These are phyloP conservation scores for Beta vulgaris DNA, from an alignment of 148 eudicot genomes.

Conservation along the genomic window DNA sequence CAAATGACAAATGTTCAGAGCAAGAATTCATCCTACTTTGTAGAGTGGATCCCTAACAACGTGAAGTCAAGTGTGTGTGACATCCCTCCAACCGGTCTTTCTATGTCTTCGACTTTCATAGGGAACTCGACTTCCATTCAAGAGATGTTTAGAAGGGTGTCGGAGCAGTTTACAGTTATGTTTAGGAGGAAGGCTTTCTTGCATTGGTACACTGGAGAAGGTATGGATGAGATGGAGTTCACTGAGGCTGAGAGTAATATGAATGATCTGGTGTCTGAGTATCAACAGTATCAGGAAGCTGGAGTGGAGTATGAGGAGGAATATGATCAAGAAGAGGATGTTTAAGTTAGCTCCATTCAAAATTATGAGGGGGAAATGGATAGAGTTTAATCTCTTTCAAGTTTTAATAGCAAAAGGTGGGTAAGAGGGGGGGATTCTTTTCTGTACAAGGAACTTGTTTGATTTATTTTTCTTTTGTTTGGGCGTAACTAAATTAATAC, in stretches of 20 bases:
- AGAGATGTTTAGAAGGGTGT: conserved; percentile 57
- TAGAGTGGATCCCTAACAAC: conserved; percentile 73
- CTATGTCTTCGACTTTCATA: conserved; percentile 59
- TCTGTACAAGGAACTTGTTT: conserved; percentile 3
- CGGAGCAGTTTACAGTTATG: conserved; percentile 61
- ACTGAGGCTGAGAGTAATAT: conserved; percentile 59
- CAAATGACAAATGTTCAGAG: conserved; percentile 66
- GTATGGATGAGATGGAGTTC: conserved; percentile 58
- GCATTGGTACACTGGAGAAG: conserved; percentile 63
- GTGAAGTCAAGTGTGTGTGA: conserved; percentile 70
- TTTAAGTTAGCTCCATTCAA: conserved; percentile 10
- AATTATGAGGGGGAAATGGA: background rate
- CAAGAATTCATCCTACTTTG: conserved; percentile 70
- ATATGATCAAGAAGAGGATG: background rate
- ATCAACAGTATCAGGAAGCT: conserved; percentile 59
- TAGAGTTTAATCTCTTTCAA: background rate
- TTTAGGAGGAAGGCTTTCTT: conserved; percentile 59
- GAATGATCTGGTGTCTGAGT: conserved; percentile 57
- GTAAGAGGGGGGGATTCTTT: background rate
- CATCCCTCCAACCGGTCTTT: conserved; percentile 53
- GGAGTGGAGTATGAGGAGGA: conserved; percentile 21
- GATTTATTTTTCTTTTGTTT: background rate
- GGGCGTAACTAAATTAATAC: background rate
- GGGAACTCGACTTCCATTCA: conserved; percentile 61
- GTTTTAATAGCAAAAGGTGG: background rate